Percentiles rank a stretch among this genome's conserved stretches.
Conservation (phyloP, 1,284 basidiomycete species). For the Puccinia coronata region DNA sequence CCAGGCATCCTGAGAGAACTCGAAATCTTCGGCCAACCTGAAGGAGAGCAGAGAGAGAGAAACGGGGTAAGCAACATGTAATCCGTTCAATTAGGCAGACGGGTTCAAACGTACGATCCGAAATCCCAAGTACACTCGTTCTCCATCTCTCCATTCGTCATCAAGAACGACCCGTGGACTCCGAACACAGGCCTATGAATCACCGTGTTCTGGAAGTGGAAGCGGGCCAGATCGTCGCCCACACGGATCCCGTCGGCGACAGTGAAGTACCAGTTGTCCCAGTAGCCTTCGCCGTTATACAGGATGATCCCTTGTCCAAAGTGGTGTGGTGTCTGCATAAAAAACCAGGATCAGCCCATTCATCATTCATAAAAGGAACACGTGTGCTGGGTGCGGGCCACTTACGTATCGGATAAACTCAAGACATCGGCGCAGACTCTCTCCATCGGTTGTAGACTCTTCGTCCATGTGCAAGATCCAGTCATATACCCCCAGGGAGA, state of each 20-base stretch:
- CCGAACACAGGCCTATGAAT: constrained; percentile 61
- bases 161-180: constrained; percentile 61
- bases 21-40: constrained; percentile 60
- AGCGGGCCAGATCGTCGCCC: constrained; percentile 61
- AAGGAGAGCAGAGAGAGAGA: not conserved
- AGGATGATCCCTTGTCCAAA: constrained; percentile 61
- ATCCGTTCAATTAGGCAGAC: not conserved
- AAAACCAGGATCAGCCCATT: not conserved
- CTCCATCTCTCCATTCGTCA: constrained; percentile 61
- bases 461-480: constrained; percentile 61
- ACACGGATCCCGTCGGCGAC: constrained; percentile 61
- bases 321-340: constrained; percentile 58
- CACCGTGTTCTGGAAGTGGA: constrained; percentile 60
- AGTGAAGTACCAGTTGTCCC: constrained; percentile 62
- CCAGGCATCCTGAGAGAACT: constrained; percentile 61
- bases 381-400: no score
- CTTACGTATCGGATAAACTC: constrained; percentile 59
- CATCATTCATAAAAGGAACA: not conserved
- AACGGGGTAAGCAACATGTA: not conserved
- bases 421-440: constrained; percentile 59
- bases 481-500: constrained; percentile 60
- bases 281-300: constrained; percentile 61
- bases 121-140: constrained; percentile 61
- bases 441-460: constrained; percentile 60
- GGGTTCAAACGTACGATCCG: constrained; percentile 49